Evolutionary conservation across 2,329 filamentous ascomycete genomes (phyloP).

Genomic region (Plenodomus biglobosus): DNA sequence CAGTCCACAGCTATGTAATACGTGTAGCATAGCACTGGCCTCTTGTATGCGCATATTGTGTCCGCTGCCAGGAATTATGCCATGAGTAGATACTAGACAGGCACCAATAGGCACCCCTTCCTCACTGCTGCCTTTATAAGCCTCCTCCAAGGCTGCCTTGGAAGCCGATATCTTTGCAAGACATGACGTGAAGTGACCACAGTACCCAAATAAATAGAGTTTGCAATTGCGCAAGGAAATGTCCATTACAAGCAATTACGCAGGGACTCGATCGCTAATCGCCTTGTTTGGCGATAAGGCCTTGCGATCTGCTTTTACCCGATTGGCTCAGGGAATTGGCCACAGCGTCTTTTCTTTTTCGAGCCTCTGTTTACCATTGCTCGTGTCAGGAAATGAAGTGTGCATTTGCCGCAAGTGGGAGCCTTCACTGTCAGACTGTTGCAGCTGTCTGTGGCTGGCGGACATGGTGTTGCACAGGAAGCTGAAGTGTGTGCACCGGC

Average conservation of each 20-base stretch:
- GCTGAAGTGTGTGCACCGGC: constrained; percentile 15
- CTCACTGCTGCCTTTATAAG: constrained; percentile 56
- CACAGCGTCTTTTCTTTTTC: constrained; percentile 3
- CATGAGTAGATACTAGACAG: constrained; percentile 66
- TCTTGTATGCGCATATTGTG: constrained; percentile 78
- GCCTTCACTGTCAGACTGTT: background rate
- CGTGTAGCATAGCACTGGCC: constrained; percentile 70
- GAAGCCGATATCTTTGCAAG: constrained; percentile 51
- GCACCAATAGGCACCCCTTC: constrained; percentile 63
- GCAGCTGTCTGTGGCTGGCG: background rate
- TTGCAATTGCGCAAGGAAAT: background rate
- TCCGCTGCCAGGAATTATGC: constrained; percentile 69
- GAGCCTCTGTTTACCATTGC: background rate
- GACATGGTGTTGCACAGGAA: background rate
- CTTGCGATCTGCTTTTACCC: constrained; percentile 10
- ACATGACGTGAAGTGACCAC: constrained; percentile 19
- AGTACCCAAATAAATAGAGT: background rate
- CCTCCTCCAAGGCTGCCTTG: constrained; percentile 60
- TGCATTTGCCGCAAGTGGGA: no score
- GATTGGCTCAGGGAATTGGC: constrained; percentile 10
- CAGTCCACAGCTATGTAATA: constrained; percentile 34
- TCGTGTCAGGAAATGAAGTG: background rate
- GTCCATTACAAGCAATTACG: background rate
- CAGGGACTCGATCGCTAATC: constrained; percentile 6
- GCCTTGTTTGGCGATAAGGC: constrained; percentile 18